Conservation (phyloP, 345 rosid genomes). For the Gossypium longicalyx region DNA sequence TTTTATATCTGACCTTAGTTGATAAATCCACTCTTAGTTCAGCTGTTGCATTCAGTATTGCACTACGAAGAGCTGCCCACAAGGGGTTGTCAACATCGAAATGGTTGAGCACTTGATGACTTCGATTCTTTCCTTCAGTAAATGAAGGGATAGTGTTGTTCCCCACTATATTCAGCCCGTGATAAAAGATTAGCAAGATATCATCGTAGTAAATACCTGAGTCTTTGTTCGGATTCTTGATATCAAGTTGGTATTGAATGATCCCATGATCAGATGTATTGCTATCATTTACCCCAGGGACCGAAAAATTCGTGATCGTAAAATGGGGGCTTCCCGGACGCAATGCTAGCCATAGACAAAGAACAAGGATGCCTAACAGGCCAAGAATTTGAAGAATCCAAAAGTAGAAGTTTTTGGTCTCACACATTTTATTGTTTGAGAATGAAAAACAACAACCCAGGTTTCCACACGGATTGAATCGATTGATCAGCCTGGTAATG, state of each 20-base stretch:
- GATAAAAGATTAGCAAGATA: slow-evolving; percentile 23
- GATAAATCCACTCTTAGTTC: slow-evolving; percentile 30
- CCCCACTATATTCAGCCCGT: slow-evolving; percentile 29
- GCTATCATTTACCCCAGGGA: slow-evolving; percentile 20
- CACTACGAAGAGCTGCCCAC: slow-evolving; percentile 21
- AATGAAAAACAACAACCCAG: neutral
- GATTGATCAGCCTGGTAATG: neutral
- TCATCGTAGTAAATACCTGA: slow-evolving; percentile 37
- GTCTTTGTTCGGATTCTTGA: slow-evolving; percentile 38
- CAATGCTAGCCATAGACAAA: slow-evolving; percentile 32
- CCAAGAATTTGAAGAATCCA: slow-evolving; percentile 34
- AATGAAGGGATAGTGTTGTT: slow-evolving; percentile 22
- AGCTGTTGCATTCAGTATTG: slow-evolving; percentile 25
- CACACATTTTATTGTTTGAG: slow-evolving; percentile 18
- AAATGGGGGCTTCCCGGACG: slow-evolving; percentile 32
- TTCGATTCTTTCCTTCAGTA: slow-evolving; percentile 25
- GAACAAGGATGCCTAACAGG: slow-evolving; percentile 33
- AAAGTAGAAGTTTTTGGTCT: slow-evolving; percentile 17
- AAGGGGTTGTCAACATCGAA: slow-evolving; percentile 3
- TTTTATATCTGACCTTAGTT: slow-evolving; percentile 30
- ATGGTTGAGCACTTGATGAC: neutral
- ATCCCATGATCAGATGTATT: slow-evolving; percentile 9
- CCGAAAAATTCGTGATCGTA: slow-evolving; percentile 24
- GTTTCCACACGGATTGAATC: neutral
- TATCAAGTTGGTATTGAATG: slow-evolving; percentile 24